Base-by-base conservation (phyloP, 306 rosid species). In the Macrotyloma uniflorum region DNA sequence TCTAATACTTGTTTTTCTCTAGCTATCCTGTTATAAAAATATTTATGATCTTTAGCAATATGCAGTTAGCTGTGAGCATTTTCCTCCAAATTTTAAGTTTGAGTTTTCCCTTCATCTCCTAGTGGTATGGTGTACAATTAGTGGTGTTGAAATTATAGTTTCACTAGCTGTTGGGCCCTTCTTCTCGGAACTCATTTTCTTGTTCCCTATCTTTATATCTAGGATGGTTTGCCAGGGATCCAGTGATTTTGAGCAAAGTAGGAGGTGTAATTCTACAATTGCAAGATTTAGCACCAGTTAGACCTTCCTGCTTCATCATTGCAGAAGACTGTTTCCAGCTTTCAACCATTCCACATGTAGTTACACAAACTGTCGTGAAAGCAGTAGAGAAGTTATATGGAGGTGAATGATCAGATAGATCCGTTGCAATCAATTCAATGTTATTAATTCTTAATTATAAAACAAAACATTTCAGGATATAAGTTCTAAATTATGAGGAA, bases 211-310 rank as follows among this genome's bases (percentile, higher is more conserved):
- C 70, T 86, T 88, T 73, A 62, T 28, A 49, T 83, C 46, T 88
- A 95, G 98, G 98, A 82, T 95, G 98, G 97, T 92, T 95, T 81
- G 92, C 98, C 23, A 87, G 96, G 91, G 90, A 92, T 83, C 91
- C 93, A 12, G 55, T 33, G 49, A 63, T 87, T 85, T 87, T 95
- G 80, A 89, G 74, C 63, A 79, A 63, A 85, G 93, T 91, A 20
- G 98, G 98, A 69, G 79, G 45, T 20, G 89, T 87, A 23, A 80
- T 95, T 32, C 82, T 92, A 50, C 88, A 82, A 67, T 80, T 83
- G 63, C 84, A 88, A 20, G 86, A 82, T 18, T 32, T 19, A n/a
- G 80, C 63, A 19, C 73, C 89, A n/a, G 78, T 82, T 67, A 79
- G 65, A 74, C 98, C 97, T 5, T 42, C 88, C 45, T 77, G 64